phyloP scores from a whole-genome alignment of 106 monocot genomes.

The Dendrobium officinale region DNA sequence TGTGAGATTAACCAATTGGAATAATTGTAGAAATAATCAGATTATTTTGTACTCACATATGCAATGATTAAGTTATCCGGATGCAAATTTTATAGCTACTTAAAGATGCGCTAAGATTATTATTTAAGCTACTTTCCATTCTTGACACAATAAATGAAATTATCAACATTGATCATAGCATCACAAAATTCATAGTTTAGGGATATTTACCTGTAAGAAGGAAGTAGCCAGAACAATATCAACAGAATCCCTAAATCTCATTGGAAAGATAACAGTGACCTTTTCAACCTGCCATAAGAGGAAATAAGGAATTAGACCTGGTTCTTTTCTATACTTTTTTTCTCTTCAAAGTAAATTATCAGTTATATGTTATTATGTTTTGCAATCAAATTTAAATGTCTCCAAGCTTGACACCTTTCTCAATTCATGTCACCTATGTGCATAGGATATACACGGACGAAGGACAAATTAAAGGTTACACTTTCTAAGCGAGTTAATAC shows the following conservation, averaged over 20 bases:
- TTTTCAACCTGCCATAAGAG: slow-evolving; percentile 60
- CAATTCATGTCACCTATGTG: neutral
- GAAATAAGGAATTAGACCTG: slow-evolving; percentile 1
- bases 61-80: neutral
- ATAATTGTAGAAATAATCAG: neutral
- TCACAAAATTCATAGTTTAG: neutral
- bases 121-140: neutral
- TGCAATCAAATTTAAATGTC: neutral
- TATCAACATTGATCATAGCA: neutral
- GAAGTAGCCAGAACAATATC: slow-evolving; percentile 88
- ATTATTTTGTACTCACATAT: neutral
- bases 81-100: neutral
- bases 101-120: neutral
- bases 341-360: neutral
- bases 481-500: neutral
- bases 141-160: neutral
- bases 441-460: too few species aligned
- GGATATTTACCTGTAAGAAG: slow-evolving; percentile 73
- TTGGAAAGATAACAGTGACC: slow-evolving; percentile 75
- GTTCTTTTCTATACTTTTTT: neutral
- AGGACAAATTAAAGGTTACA: neutral
- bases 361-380: neutral
- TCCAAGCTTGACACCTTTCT: neutral
- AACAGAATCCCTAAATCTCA: slow-evolving; percentile 88
- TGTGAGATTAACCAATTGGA: neutral